Evolutionary conservation across 192 early-diverging fungal genomes (phyloP), one percentile per base, ranked within the genome.

Genomic region (Pilaira anomala): DNA sequence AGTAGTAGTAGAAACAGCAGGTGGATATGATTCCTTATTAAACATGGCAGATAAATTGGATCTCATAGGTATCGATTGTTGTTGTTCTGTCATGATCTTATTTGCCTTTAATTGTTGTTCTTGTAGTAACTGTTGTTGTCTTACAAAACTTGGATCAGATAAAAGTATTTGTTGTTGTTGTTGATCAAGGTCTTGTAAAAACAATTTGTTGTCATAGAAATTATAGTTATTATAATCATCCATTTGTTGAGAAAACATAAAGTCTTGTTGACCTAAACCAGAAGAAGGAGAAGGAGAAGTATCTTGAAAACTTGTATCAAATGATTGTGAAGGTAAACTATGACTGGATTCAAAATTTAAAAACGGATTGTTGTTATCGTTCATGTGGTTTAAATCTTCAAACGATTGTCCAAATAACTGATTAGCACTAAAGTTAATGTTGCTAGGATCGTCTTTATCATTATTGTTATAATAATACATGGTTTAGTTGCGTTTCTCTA

Each of bases 91-190:
- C 41, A 29, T 25, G 60, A 36, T 25, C 52, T 58, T 48, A 44
- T 54, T 62, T 62, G 59, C 60, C 62, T 50, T 28, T 55, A 50
- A 26, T 36, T 68, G 66, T 46, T 68, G 66, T 18, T 68, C 52
- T 53, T 68, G 66, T 40, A 68, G 42, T n/a, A 61, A 29, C 25
- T 68, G 66, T 36, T 68, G 66, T 26, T 68, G 66, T 13, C 60
- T 42, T n/a, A 62, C 3, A 40, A 68, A 68, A 4, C 18, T 45
- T 24, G 66, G 66, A 30, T 68, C 66, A 0, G 66, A 68, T 24
- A 68, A 55, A 18, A 68, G 19, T 45, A 68, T 68, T 16, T 42
- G 59, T 24, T 68, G 52, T 52, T 63, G 55, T 2, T 46, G 44
- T 16, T 18, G 18, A 19, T 46, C 44, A 14, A 46, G 13, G 18